phyloP scores from a whole-genome alignment of 2,329 filamentous ascomycete species.

The Aspergillus floridensis region DNA sequence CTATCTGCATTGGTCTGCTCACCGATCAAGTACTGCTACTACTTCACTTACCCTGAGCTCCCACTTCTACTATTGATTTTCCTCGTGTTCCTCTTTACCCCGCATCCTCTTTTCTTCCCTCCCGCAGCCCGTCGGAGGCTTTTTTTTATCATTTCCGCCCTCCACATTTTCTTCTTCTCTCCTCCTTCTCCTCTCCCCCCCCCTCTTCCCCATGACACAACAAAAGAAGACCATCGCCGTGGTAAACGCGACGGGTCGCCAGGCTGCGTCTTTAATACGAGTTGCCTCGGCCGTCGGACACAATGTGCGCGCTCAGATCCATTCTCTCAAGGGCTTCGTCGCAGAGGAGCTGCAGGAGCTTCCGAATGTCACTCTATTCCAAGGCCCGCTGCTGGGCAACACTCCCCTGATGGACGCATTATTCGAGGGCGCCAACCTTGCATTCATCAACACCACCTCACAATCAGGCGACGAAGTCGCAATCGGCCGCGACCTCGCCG shows the following conservation, averaged over 20 bases:
- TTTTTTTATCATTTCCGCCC: conserved; percentile 10
- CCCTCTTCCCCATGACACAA: conserved; percentile 35
- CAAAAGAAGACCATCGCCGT: conserved; percentile 79
- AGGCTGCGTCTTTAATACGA: conserved; percentile 91
- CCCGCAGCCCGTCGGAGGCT: neutral
- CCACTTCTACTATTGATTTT: conserved; percentile 12
- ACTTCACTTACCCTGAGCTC: neutral
- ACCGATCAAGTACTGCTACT: neutral
- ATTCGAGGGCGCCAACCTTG: conserved; percentile 79
- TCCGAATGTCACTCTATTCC: conserved; percentile 72
- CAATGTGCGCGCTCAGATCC: conserved; percentile 85
- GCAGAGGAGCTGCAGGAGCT: conserved; percentile 80
- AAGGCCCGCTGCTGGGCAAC: conserved; percentile 68
- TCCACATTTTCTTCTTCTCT: conserved; percentile 1
- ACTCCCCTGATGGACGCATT: conserved; percentile 70
- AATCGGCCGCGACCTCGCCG: conserved; percentile 83
- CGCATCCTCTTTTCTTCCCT: conserved; percentile 11
- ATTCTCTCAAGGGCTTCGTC: conserved; percentile 81
- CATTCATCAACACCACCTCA: conserved; percentile 97
- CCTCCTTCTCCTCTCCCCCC: neutral
- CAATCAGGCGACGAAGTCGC: conserved; percentile 85
- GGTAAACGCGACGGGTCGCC: conserved; percentile 92
- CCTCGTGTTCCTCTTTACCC: conserved; percentile 17
- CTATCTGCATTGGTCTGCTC: conserved; percentile 15
- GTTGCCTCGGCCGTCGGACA: conserved; percentile 93